These are phyloP conservation scores for Theileria orientalis DNA, from an alignment of 169 alveolate species.

Conservation along the genomic window DNA sequence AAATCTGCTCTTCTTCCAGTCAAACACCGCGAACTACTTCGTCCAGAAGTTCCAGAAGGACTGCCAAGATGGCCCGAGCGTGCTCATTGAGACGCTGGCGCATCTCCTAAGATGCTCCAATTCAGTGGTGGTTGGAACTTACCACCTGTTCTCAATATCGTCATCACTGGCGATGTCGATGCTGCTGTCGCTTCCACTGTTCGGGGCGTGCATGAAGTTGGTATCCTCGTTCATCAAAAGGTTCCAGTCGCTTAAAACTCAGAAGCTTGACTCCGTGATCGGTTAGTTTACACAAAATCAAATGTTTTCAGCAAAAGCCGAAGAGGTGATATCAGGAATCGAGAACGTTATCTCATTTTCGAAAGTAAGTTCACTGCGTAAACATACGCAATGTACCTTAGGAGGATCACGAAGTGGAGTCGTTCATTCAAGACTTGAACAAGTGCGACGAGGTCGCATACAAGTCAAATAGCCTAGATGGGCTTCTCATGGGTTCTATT, in stretches of 20 bases:
- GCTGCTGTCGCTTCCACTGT: constrained; percentile 49
- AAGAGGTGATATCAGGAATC: constrained; percentile 51
- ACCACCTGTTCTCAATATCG: constrained; percentile 48
- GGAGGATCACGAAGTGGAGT: constrained; percentile 58
- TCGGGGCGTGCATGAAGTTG: constrained; percentile 27
- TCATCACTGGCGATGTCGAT: constrained; percentile 35
- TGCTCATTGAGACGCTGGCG: constrained; percentile 33
- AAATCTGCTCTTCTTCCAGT: constrained; percentile 55
- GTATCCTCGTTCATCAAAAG: constrained; percentile 44
- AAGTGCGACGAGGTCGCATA: constrained; percentile 31
- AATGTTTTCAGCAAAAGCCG: constrained; percentile 34
- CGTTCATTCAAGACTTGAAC: constrained; percentile 26
- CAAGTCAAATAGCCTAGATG: constrained; percentile 42
- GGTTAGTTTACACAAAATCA: neutral
- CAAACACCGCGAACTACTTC: constrained; percentile 29
- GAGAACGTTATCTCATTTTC: constrained; percentile 45
- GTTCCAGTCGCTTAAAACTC: constrained; percentile 16
- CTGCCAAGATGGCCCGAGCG: constrained; percentile 61
- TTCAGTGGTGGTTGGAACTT: constrained; percentile 57
- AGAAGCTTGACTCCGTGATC: constrained; percentile 31
- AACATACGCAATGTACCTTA: neutral
- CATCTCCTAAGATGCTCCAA: constrained; percentile 51
- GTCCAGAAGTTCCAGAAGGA: constrained; percentile 41
- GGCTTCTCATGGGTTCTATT: constrained; percentile 52
- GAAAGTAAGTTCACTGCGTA: neutral